Base-by-base conservation (phyloP, 352 stramenopile species). In the Phytophthora cajani region DNA sequence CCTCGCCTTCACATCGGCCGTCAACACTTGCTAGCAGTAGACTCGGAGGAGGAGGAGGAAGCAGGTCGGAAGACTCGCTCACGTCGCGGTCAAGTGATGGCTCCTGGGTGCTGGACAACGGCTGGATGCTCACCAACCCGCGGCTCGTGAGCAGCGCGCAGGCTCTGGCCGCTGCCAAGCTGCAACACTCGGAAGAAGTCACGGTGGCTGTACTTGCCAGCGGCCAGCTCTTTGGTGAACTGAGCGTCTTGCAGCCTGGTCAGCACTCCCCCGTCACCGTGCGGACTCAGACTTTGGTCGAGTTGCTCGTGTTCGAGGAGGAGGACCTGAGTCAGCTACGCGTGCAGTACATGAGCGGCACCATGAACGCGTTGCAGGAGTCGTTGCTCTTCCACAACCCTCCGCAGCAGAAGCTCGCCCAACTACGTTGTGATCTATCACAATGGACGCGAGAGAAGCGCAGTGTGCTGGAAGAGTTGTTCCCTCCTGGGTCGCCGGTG, bases 321-420 rank as follows among this genome's bases (percentile, higher is more conserved):
- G 62, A 79, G 44, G 80, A 88, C 23, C 63, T 93, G 16, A 78
- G 79, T 30, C 62, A 76, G 66, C 75, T 93, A 9, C 75, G 80
- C 19, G 72, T 93, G 47, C 85, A 93, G 78, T 93, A 89, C 58
- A 74, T 88, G 69, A 90, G 80, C 58, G 79, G 83, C 53, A 84
- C 82, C 11, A 91, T 93, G 85, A 93, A 93, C 60, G 82, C 85
- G 47, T 69, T 93, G 46, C 85, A 93, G 67, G 82, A 86, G 42
- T 93, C 85, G 56, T 72, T 93, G 42, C 74, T 91, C 19, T 93
- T 91, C 72, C 85, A 93, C 78, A 93, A 93, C 67, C 85, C 85
- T 11, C 82, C 85, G 30, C 80, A 90, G 60, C 85, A 91, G 40
- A 93, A 93, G 66, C 82, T 93, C 58, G 58, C 85, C 19, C 85